A percentile compares a stretch with the other conserved stretches of the same genome.
These are phyloP conservation scores for Epichloe sylvatica DNA, from an alignment of 2,329 filamentous ascomycete species.

Conservation along the genomic window DNA sequence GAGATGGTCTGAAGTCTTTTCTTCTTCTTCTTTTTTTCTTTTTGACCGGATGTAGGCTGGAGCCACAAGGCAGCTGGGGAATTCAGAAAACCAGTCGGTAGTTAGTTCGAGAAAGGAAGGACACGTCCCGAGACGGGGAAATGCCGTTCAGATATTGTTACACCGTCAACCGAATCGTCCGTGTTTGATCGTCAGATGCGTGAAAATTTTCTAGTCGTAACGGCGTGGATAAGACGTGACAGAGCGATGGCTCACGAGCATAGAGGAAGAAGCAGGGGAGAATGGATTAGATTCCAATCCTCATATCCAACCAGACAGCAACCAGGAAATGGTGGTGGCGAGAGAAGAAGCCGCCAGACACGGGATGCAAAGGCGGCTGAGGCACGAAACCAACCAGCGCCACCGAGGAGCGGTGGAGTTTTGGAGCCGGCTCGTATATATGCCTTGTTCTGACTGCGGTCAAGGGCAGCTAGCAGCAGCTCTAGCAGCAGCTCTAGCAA, in stretches of 20 bases:
- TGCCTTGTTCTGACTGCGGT: neutral
- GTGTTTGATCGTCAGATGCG: neutral
- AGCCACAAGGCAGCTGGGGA: neutral
- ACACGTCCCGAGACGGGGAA: neutral
- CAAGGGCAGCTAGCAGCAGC: neutral
- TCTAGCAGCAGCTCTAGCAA: neutral
- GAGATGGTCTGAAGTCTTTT: neutral
- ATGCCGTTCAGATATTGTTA: neutral
- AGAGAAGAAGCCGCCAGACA: neutral
- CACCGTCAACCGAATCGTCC: neutral
- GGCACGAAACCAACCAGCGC: slow-evolving; percentile 1
- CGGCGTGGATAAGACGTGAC: neutral
- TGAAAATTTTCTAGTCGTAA: neutral
- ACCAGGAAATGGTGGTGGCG: neutral
- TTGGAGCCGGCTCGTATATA: neutral
- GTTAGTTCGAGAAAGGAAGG: neutral
- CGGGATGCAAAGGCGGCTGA: neutral
- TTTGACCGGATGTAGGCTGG: neutral
- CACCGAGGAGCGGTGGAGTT: neutral
- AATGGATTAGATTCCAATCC: neutral
- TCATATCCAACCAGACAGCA: neutral
- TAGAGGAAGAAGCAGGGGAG: neutral
- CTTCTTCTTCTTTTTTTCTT: neutral
- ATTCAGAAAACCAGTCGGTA: neutral
- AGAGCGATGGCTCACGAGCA: neutral